These are phyloP conservation scores for Lipomyces japonicus DNA, from an alignment of 805 yeast species.

Conservation along the genomic window DNA sequence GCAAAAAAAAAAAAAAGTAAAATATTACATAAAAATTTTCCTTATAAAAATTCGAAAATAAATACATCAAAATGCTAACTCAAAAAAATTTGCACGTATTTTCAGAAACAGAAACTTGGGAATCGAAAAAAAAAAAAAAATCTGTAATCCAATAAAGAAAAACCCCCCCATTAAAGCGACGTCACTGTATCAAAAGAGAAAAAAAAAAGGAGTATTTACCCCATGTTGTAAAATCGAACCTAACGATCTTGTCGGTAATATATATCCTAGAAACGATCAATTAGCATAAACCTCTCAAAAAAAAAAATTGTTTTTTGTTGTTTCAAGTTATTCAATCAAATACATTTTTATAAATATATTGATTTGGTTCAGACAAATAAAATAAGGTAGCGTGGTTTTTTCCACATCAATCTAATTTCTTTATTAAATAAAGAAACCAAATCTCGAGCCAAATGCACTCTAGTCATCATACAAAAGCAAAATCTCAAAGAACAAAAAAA, in stretches of 20 bases:
- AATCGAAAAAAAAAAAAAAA: too few relatives aligned
- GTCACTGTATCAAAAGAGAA: background rate
- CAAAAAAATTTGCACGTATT: background rate
- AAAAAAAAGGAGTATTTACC: constrained; percentile 2
- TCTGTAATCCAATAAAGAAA: background rate
- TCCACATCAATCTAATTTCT: constrained; percentile 92
- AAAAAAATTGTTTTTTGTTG: too few relatives aligned
- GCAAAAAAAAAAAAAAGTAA: background rate
- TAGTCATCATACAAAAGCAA: constrained; percentile 65
- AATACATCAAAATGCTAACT: background rate
- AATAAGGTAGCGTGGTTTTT: constrained; percentile 90
- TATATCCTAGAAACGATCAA: too few relatives aligned
- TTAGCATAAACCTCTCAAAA: too few relatives aligned
- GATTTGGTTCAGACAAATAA: constrained; percentile 37
- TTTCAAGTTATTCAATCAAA: too few relatives aligned
- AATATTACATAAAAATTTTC: background rate
- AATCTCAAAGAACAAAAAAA: too few relatives aligned
- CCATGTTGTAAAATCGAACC: constrained; percentile 5
- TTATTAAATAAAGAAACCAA: too few relatives aligned
- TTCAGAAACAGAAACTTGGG: background rate
- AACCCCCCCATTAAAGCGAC: background rate
- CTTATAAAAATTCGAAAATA: background rate
- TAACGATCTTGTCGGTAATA: too few relatives aligned
- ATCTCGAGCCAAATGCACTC: constrained; percentile 99
- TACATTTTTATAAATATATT: background rate